Evolutionary conservation across 805 yeast genomes (phyloP).

Genomic region (Candida caryicola): DNA sequence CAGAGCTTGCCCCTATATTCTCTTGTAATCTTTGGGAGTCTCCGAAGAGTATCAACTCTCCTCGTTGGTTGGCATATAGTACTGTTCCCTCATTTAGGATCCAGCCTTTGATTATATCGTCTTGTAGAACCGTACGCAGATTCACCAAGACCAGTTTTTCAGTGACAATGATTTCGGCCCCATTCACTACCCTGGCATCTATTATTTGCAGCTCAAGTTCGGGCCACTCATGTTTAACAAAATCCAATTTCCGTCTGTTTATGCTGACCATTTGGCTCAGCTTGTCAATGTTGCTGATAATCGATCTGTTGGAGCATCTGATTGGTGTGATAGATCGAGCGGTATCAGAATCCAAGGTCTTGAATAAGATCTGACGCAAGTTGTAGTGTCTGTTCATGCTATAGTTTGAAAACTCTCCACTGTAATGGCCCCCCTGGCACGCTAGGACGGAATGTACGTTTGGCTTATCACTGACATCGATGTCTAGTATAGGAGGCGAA

Average conservation of each 20-base stretch:
- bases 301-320: background rate
- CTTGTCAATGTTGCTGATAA: background rate
- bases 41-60: background rate
- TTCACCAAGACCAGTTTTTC: background rate
- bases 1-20: background rate
- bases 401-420: constrained; percentile 25
- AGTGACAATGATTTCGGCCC: background rate
- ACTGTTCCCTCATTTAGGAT: background rate
- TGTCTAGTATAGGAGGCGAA: constrained; percentile 33
- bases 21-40: background rate
- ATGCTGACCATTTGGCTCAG: background rate
- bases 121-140: background rate
- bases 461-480: constrained; percentile 10
- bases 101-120: background rate
- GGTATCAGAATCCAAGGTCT: background rate
- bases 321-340: background rate
- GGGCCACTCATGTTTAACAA: background rate
- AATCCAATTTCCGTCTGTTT: background rate
- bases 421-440: constrained; percentile 36
- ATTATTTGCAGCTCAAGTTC: background rate
- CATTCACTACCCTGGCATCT: background rate
- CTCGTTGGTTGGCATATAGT: background rate
- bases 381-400: background rate
- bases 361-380: background rate
- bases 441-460: constrained; percentile 9